Evolutionary conservation across 768 basidiomycete genomes (phyloP).

Genomic region (Gyrodon lividus): DNA sequence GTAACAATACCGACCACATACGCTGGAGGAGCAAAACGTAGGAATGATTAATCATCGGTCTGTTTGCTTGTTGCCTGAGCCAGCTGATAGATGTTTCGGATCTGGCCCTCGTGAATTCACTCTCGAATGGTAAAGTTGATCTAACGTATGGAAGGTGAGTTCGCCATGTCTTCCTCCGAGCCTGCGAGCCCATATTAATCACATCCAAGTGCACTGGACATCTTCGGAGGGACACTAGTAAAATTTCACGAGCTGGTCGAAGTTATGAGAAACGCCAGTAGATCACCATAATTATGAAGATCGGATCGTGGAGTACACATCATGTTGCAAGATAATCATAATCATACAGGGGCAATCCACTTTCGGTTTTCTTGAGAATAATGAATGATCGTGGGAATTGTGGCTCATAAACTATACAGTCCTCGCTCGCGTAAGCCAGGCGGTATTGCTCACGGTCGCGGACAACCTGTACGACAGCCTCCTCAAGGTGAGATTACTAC

Average conservation of each 20-base stretch:
- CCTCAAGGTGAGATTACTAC: slow-evolving; percentile 38
- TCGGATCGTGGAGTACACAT: no score
- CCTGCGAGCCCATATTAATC: not conserved
- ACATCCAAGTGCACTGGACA: slow-evolving; percentile 54
- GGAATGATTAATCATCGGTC: not conserved
- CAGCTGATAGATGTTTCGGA: slow-evolving; percentile 66
- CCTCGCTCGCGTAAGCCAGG: slow-evolving; percentile 30
- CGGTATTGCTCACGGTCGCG: slow-evolving; percentile 24
- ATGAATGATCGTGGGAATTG: slow-evolving; percentile 32
- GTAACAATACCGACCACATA: slow-evolving; percentile 90
- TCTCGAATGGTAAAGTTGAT: slow-evolving; percentile 77
- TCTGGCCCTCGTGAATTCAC: slow-evolving; percentile 71
- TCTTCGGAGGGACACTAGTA: slow-evolving; percentile 67
- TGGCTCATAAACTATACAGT: slow-evolving; percentile 47
- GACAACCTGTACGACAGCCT: slow-evolving; percentile 30
- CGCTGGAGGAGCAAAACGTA: slow-evolving; percentile 93
- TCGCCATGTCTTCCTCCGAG: not conserved
- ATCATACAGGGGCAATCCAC: slow-evolving; percentile 4
- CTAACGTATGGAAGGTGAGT: slow-evolving; percentile 39
- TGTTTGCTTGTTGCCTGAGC: slow-evolving; percentile 1
- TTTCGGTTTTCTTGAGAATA: not conserved
- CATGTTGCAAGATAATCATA: not conserved
- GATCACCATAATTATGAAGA: no score
- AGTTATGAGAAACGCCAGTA: slow-evolving; percentile 20
- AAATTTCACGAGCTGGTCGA: slow-evolving; percentile 54